phyloP scores from a whole-genome alignment of 1,139 yeast species.

The Ogataea hybrid region DNA sequence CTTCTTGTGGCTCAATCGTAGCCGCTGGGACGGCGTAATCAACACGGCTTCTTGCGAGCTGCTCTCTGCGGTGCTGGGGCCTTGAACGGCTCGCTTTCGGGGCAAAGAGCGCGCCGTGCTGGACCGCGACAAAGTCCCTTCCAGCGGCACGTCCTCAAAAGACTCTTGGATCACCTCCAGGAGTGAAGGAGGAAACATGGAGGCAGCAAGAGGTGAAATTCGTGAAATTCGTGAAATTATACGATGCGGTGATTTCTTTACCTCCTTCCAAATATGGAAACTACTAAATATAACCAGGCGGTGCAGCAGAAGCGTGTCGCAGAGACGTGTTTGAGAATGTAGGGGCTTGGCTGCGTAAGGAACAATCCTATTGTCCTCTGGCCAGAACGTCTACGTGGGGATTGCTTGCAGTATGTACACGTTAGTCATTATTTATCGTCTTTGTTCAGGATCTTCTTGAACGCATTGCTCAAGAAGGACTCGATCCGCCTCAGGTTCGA shows the following conservation, averaged over 20 bases:
- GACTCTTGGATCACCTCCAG: conserved; percentile 31
- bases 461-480: conserved; percentile 59
- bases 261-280: conserved; percentile 11
- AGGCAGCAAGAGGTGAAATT: background rate
- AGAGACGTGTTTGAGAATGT: conserved; percentile 7
- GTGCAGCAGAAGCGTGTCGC: conserved; percentile 6
- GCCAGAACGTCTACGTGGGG: background rate
- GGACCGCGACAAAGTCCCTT: conserved; percentile 1
- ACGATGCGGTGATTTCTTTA: conserved; percentile 3
- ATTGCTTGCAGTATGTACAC: conserved; percentile 6
- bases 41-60: conserved; percentile 19
- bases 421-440: conserved; percentile 16
- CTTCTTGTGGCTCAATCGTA: conserved; percentile 36
- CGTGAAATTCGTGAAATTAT: background rate
- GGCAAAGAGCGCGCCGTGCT: background rate
- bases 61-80: background rate
- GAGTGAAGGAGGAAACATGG: conserved; percentile 6
- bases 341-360: conserved; percentile 1
- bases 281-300: conserved; percentile 3
- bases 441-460: conserved; percentile 42
- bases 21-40: conserved; percentile 42
- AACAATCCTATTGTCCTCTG: background rate
- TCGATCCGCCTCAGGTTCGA: conserved; percentile 60
- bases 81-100: background rate
- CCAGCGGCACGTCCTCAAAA: conserved; percentile 31